Percentiles rank a stretch among this genome's conserved stretches.
These are phyloP conservation scores for Gyromitra esculenta DNA, from an alignment of 2,329 filamentous ascomycete genomes.

Conservation along the genomic window DNA sequence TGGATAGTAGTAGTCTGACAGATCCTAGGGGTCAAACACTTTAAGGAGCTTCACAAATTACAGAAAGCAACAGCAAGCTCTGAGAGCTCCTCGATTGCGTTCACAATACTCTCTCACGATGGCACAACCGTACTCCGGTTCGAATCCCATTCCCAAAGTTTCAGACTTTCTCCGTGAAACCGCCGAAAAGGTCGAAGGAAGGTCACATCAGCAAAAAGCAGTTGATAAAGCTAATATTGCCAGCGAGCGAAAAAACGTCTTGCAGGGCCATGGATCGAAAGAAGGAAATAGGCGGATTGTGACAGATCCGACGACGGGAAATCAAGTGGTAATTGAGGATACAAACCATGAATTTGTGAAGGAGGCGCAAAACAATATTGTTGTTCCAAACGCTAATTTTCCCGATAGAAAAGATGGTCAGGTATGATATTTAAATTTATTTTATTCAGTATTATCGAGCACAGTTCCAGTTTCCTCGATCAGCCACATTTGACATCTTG, in stretches of 20 bases:
- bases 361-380: constrained; percentile 66
- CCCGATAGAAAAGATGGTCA: constrained; percentile 69
- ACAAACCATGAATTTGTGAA: constrained; percentile 76
- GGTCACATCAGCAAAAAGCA: constrained; percentile 69
- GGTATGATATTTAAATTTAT: constrained; percentile 9
- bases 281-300: constrained; percentile 69
- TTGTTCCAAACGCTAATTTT: constrained; percentile 87
- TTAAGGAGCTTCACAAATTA: constrained; percentile 1
- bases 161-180: constrained; percentile 82
- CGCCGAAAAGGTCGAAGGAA: constrained; percentile 77
- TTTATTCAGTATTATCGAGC: too few relatives aligned
- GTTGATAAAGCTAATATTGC: constrained; percentile 62
- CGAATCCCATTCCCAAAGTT: constrained; percentile 87
- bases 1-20: constrained; percentile 1
- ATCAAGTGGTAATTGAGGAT: constrained; percentile 85
- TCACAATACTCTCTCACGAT: neutral
- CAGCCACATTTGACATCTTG: neutral
- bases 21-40: neutral
- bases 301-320: constrained; percentile 87
- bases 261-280: constrained; percentile 61
- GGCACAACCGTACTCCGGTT: constrained; percentile 79
- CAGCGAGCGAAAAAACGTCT: constrained; percentile 56
- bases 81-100: neutral
- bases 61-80: neutral
- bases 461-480: neutral